These are phyloP conservation scores for Tolypocladium endophyticum DNA, from an alignment of 2,329 filamentous ascomycete species.

Conservation along the genomic window DNA sequence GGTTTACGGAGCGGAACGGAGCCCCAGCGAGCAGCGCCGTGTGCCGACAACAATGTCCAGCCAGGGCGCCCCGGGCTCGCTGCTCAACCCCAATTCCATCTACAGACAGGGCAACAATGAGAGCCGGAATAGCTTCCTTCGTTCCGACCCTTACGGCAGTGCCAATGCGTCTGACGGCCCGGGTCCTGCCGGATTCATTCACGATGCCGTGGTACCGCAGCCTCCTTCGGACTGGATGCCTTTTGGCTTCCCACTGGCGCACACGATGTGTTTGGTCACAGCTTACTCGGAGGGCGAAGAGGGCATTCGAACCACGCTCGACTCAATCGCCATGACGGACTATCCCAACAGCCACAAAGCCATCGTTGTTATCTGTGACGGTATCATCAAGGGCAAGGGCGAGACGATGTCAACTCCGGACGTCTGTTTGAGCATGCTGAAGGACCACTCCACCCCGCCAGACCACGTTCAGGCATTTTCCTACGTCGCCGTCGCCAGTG, in stretches of 20 bases:
- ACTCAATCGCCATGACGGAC: slow-evolving; percentile 94
- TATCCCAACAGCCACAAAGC: slow-evolving; percentile 99
- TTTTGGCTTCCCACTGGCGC: slow-evolving; percentile 88
- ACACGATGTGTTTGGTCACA: slow-evolving; percentile 88
- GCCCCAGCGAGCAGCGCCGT: slow-evolving; percentile 30
- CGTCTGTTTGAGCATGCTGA: slow-evolving; percentile 86
- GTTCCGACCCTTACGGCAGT: slow-evolving; percentile 42
- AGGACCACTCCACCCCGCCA: slow-evolving; percentile 68
- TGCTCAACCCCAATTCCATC: slow-evolving; percentile 60
- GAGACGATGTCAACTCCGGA: slow-evolving; percentile 83
- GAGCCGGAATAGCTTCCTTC: slow-evolving; percentile 55
- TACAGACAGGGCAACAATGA: slow-evolving; percentile 60
- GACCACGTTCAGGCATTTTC: slow-evolving; percentile 85
- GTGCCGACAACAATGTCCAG: slow-evolving; percentile 91
- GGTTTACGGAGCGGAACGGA: slow-evolving; percentile 67
- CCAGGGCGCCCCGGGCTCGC: slow-evolving; percentile 63
- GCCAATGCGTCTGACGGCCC: slow-evolving; percentile 54
- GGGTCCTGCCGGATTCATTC: slow-evolving; percentile 88
- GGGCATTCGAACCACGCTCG: slow-evolving; percentile 83
- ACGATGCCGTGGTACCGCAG: slow-evolving; percentile 90
- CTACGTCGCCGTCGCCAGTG: slow-evolving; percentile 91
- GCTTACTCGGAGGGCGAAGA: slow-evolving; percentile 94
- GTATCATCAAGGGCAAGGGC: slow-evolving; percentile 92
- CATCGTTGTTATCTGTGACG: slow-evolving; percentile 92
- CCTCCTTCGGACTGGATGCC: slow-evolving; percentile 96